Base-by-base conservation (phyloP, 2,329 filamentous ascomycete genomes). In the Aureobasidium sp. region DNA sequence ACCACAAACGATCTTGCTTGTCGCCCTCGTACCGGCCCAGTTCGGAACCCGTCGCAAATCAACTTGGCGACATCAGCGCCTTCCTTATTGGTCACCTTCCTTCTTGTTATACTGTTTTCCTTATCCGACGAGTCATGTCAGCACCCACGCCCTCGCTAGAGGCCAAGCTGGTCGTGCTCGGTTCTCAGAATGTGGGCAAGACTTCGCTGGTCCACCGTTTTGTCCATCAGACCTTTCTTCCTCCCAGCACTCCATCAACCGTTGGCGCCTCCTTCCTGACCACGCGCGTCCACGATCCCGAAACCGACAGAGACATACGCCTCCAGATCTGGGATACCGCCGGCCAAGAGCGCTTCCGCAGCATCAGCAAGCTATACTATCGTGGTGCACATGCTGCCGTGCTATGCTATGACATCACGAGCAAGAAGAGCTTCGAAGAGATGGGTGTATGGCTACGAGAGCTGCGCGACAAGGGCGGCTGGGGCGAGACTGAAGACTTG, bases 281-380 rank as follows among this genome's bases (percentile, higher is more conserved):
- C 31, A 84, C 88, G 64, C 77, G 90, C 45, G 82, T 88, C 17
- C 72, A 78, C 57, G 92, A 97, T 75, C 85, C 84, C 64, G 90
- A 96, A 72, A 90, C 88, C 24, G 90, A 93, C 69, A 94, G 91
- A 1, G 81, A 89, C 27, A 91, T 97, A 39, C 85, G 92, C n/a
- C 80, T 97, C 40, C 92, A 97, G 72, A 95, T 97, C 67, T 97
- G 92, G 92, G 92, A 97, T 72, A 97, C 92, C 37, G 91, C 93
- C 62, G 93, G 93, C 64, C 93, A 99, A 72, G 93, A 99, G 78
- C 86, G 93, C 62, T 99, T 97, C 74, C 86, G 93, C 68, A 92
- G 89, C 65, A 97, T 99, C 70, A 95, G 91, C 11, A 88, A 92
- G 62, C 85, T 99, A 60, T 97, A 97, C 80, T 99, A 99, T 77